phyloP scores from a whole-genome alignment of 2,329 filamentous ascomycete genomes.

The Fusarium sp. region DNA sequence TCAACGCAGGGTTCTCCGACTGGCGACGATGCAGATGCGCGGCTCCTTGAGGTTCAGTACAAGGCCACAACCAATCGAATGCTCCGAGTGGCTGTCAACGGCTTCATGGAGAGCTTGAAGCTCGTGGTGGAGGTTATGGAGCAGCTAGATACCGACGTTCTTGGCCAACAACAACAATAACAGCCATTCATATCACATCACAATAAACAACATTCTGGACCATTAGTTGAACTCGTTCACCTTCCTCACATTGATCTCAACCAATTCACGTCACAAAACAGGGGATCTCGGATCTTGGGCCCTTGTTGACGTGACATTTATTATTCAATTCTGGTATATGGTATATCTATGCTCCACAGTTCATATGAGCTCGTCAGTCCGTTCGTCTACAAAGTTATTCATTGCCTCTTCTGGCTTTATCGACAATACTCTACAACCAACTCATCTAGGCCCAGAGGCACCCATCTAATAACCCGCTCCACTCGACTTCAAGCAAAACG shows the following conservation, averaged over 20 bases:
- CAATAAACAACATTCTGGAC: constrained; percentile 9
- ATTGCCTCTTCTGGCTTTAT: neutral
- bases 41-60: constrained; percentile 79
- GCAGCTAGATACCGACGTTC: constrained; percentile 86
- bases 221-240: neutral
- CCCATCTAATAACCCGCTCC: constrained; percentile 32
- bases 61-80: constrained; percentile 93
- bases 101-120: constrained; percentile 90
- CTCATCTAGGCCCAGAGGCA: constrained; percentile 10
- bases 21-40: constrained; percentile 43
- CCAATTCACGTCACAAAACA: neutral
- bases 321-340: constrained; percentile 35
- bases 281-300: neutral
- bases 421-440: constrained; percentile 19
- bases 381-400: constrained; percentile 5
- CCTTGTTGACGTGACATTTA: constrained; percentile 2
- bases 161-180: constrained; percentile 54
- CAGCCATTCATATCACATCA: constrained; percentile 5
- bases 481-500: constrained; percentile 21
- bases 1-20: constrained; percentile 33
- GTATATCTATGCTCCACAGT: constrained; percentile 31
- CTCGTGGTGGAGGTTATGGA: constrained; percentile 91
- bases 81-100: constrained; percentile 95
- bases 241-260: neutral
- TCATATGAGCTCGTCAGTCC: constrained; percentile 3